Conservation (phyloP, 495 filamentous ascomycete genomes). For the Bombardia bombarda region DNA sequence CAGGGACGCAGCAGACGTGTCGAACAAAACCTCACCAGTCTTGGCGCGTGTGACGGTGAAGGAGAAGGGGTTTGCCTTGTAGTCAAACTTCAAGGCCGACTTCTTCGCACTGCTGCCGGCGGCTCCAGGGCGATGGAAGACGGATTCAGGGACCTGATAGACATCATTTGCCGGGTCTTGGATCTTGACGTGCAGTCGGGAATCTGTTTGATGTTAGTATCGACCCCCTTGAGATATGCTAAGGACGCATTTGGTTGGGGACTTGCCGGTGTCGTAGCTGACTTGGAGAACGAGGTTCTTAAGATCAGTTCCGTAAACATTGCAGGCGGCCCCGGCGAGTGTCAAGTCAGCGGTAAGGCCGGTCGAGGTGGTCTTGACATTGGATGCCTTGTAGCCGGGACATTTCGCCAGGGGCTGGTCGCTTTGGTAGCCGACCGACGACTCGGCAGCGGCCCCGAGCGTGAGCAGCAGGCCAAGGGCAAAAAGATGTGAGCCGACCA, state of each 20-base stretch:
- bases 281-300: slow-evolving; percentile 58
- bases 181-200: slow-evolving; percentile 76
- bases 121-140: slow-evolving; percentile 54
- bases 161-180: slow-evolving; percentile 64
- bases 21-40: slow-evolving; percentile 67
- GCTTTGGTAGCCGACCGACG: slow-evolving; percentile 6
- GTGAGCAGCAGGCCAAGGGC: slow-evolving; percentile 13
- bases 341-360: slow-evolving; percentile 57
- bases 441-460: slow-evolving; percentile 7
- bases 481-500: slow-evolving; percentile 9
- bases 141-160: slow-evolving; percentile 70
- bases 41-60: slow-evolving; percentile 60
- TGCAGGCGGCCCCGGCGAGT: slow-evolving; percentile 60
- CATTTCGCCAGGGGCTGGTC: slow-evolving; percentile 35
- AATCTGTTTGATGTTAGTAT: slow-evolving; percentile 35
- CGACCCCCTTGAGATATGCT: not conserved
- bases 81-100: slow-evolving; percentile 56
- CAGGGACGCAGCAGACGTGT: slow-evolving; percentile 59
- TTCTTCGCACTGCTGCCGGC: slow-evolving; percentile 14
- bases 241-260: not conserved
- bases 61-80: slow-evolving; percentile 61
- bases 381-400: slow-evolving; percentile 64
- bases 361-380: slow-evolving; percentile 45
- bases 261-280: slow-evolving; percentile 67
- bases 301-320: slow-evolving; percentile 65